Percentiles rank a stretch among this genome's conserved stretches.
These are phyloP conservation scores for Heliamphora pulchella DNA, from an alignment of 179 eudicot genomes.

Conservation along the genomic window DNA sequence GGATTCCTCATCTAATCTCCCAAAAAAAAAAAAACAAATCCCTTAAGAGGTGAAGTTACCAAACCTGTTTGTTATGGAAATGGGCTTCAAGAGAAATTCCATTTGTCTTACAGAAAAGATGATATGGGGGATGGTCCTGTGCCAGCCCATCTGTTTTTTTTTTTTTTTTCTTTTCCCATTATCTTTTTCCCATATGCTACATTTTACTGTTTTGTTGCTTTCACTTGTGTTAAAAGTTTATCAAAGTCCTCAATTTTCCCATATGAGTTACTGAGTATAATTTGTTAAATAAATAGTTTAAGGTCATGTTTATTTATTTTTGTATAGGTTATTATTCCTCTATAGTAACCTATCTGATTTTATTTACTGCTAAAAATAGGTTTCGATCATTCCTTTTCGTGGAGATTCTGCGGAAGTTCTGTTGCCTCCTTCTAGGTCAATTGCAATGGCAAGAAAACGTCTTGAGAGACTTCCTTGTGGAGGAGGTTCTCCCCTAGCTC, in stretches of 20 bases:
- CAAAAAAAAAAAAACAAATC: background rate
- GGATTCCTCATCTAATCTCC: too few relatives aligned
- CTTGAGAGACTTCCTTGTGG: conserved; percentile 99
- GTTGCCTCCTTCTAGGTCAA: conserved; percentile 96
- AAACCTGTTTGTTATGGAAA: background rate
- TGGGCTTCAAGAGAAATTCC: background rate
- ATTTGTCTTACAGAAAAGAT: background rate
- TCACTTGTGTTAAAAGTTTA: background rate
- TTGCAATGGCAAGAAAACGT: conserved; percentile 97
- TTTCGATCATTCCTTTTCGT: conserved; percentile 87
- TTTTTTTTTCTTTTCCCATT: background rate
- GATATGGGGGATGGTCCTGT: background rate
- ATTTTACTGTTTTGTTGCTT: background rate
- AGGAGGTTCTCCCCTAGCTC: conserved; percentile 98
- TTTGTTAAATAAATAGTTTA: background rate
- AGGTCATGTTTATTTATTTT: background rate
- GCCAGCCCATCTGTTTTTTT: background rate
- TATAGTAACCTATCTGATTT: background rate
- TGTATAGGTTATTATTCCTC: background rate
- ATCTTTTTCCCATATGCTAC: background rate
- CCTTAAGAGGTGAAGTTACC: background rate
- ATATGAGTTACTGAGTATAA: background rate
- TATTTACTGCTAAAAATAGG: conserved; percentile 33
- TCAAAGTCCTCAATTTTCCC: background rate
- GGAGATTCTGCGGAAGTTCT: conserved; percentile 96